phyloP scores from a whole-genome alignment of 2,329 filamentous ascomycete genomes.

The Westerdykella aurantiaca region DNA sequence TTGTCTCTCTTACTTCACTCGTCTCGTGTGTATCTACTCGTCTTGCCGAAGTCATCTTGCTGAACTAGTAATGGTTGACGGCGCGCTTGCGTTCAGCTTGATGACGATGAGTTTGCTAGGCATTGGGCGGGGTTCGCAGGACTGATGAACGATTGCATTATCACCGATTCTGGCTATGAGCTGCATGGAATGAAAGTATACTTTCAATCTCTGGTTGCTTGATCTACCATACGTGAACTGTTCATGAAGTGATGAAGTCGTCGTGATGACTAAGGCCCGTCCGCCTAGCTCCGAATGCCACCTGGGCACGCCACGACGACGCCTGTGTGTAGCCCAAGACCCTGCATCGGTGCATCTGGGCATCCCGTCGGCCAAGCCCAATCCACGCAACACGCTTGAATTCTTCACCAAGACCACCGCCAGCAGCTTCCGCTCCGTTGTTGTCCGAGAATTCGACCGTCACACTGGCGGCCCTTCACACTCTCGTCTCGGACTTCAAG shows the following conservation, averaged over 20 bases:
- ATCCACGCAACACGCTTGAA: not conserved
- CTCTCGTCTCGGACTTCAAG: slow-evolving; percentile 31
- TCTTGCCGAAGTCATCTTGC: not conserved
- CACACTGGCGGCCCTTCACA: slow-evolving; percentile 35
- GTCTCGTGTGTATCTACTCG: no score
- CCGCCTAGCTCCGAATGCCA: no score
- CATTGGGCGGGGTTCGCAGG: not conserved
- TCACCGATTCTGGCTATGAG: no score
- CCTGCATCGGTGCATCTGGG: no score
- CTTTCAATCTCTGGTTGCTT: no score
- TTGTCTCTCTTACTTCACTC: not conserved
- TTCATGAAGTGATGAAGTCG: no score
- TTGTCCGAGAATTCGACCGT: slow-evolving; percentile 8
- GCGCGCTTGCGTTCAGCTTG: not conserved
- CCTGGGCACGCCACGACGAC: no score
- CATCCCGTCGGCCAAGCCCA: not conserved
- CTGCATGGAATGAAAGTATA: no score
- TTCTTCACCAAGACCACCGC: not conserved
- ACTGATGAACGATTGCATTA: not conserved
- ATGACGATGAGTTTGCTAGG: no score
- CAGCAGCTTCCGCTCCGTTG: slow-evolving; percentile 8
- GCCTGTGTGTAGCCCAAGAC: no score
- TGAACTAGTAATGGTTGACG: slow-evolving; percentile 1
- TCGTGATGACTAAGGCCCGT: no score
- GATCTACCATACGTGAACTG: no score